Percentiles rank a stretch among this genome's conserved stretches.
phyloP scores from a whole-genome alignment of 2,329 filamentous ascomycete species.

The Didymella arachidicola region DNA sequence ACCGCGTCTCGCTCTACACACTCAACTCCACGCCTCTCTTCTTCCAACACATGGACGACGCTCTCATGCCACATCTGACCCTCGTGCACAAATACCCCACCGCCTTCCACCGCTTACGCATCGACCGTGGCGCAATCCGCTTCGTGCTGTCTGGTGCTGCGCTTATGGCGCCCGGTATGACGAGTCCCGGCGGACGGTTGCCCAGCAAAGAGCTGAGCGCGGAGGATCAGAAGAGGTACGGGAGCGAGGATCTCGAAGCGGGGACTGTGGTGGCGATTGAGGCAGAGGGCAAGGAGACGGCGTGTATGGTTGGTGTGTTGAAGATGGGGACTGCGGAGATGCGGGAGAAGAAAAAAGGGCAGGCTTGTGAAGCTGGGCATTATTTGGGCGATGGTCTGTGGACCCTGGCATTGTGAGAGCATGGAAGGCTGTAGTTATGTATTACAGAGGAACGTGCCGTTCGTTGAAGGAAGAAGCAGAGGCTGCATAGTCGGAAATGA shows the following conservation, averaged over 20 bases:
- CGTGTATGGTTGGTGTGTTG: slow-evolving; percentile 85
- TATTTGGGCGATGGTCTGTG: slow-evolving; percentile 94
- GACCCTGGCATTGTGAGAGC: slow-evolving; percentile 65
- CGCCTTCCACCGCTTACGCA: slow-evolving; percentile 83
- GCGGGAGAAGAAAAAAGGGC: slow-evolving; percentile 92
- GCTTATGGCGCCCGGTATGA: slow-evolving; percentile 95
- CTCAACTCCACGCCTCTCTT: slow-evolving; percentile 82
- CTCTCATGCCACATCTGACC: slow-evolving; percentile 84
- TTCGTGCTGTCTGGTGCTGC: slow-evolving; percentile 94
- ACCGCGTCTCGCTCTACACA: slow-evolving; percentile 88
- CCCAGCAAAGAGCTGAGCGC: slow-evolving; percentile 61
- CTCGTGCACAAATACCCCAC: slow-evolving; percentile 90
- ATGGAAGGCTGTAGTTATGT: background rate
- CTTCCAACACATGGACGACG: slow-evolving; percentile 82
- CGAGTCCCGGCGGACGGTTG: slow-evolving; percentile 79
- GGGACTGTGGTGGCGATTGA: slow-evolving; percentile 87
- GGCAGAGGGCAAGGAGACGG: slow-evolving; percentile 92
- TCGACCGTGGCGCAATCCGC: slow-evolving; percentile 94
- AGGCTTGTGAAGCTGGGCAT: slow-evolving; percentile 92
- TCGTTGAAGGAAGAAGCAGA: background rate
- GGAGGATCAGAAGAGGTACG: slow-evolving; percentile 55
- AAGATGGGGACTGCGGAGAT: slow-evolving; percentile 89
- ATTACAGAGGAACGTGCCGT: background rate
- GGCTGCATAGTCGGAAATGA: background rate
- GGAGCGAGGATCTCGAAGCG: slow-evolving; percentile 73